Base-by-base conservation (phyloP, 2,329 filamentous ascomycete genomes). In the Xylogone sp. region DNA sequence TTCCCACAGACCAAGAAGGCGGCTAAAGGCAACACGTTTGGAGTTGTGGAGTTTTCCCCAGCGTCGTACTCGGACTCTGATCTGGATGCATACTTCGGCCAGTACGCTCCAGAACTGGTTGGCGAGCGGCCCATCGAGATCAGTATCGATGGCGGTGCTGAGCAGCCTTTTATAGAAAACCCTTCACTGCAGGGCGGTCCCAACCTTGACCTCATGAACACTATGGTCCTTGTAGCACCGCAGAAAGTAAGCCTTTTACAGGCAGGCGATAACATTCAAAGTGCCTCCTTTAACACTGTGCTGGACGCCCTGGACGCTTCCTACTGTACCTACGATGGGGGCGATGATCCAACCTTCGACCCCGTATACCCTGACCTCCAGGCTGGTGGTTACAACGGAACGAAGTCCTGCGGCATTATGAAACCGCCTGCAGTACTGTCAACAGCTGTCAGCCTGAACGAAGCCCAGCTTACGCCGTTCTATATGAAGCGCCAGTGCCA, bases 1-100 rank as follows among this genome's bases (percentile, higher is more conserved):
- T 73, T 76, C 48, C 71, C 77, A 12, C 56, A 68, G 9, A 71
- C 71, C 5, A 62, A 61, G 2, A 62, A 64, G 2, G 64, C 65
- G 27, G 54, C 54, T 12, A 43, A 51, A 22, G 71, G 71, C 58
- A 82, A 81, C 61, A 71, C 70, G 49, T 70, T 78, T 34, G 78
- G 76, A 20, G 74, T 82, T 20, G 77, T 77, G 45, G 78, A 82
- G 59, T 77, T 76, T 58, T 75, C 70, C 21, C 75, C 81, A 58
- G 73, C 74, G 34, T 74, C 76, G 22, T 80, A 79, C 59, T 67
- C 76, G 39, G 73, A 77, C 57, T 57, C 61, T 6, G 76, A 79
- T 57, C 62, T 79, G 10, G 65, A 79, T 56, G 54, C 70, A 12
- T 79, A 73, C 62, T 78, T 76, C 59, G 66, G 72, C 50, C 76